phyloP scores from a whole-genome alignment of 768 basidiomycete genomes.

The Cantharellus cinnabarinus region DNA sequence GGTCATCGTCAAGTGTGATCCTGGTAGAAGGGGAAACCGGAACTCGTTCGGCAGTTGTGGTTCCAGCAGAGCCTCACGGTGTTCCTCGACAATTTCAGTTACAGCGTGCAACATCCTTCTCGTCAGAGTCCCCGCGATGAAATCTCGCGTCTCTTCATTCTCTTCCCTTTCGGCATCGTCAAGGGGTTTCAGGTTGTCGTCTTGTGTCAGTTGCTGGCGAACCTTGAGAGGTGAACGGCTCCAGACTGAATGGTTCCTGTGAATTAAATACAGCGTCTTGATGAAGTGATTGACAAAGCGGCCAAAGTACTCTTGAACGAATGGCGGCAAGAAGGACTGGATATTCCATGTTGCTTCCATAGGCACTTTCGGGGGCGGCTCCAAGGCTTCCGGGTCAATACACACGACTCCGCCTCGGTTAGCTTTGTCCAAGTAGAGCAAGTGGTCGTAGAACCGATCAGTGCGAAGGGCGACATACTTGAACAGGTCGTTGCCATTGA shows the following conservation, averaged over 20 bases:
- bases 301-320: slow-evolving; percentile 59
- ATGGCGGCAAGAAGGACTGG: slow-evolving; percentile 64
- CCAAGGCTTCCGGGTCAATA: slow-evolving; percentile 48
- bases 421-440: slow-evolving; percentile 88
- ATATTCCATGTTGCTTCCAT: slow-evolving; percentile 80
- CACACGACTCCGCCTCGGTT: slow-evolving; percentile 85
- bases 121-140: slow-evolving; percentile 63
- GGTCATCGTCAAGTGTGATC: slow-evolving; percentile 55
- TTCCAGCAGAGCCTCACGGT: slow-evolving; percentile 34
- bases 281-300: slow-evolving; percentile 62
- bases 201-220: slow-evolving; percentile 43
- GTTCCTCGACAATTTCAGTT: slow-evolving; percentile 29
- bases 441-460: slow-evolving; percentile 77
- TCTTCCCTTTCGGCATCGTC: slow-evolving; percentile 54
- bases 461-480: slow-evolving; percentile 77
- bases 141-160: slow-evolving; percentile 43
- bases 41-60: slow-evolving; percentile 36
- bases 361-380: slow-evolving; percentile 43
- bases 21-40: slow-evolving; percentile 71
- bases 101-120: slow-evolving; percentile 57
- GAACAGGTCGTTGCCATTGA: slow-evolving; percentile 88
- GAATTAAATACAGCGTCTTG: slow-evolving; percentile 58
- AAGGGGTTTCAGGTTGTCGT: slow-evolving; percentile 30
- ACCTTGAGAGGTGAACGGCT: slow-evolving; percentile 51
- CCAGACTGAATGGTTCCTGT: slow-evolving; percentile 37